Conservation (phyloP, 2,329 filamentous ascomycete species). For the Curvularia verruculosa region DNA sequence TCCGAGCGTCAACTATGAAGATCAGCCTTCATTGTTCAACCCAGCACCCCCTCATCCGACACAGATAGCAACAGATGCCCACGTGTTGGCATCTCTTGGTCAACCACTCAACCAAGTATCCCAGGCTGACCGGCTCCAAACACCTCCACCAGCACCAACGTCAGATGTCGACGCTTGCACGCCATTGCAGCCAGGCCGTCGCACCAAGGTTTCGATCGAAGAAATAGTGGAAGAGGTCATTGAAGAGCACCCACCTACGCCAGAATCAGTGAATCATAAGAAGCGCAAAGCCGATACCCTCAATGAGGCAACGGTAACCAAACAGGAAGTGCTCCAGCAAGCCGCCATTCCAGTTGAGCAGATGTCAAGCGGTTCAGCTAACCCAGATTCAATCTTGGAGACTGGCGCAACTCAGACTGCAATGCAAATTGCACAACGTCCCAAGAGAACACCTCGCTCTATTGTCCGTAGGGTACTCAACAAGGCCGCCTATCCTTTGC, state of each 20-base stretch:
- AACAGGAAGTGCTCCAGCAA: background rate
- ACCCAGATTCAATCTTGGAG: background rate
- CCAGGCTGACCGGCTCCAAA: constrained; percentile 23
- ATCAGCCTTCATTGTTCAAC: constrained; percentile 16
- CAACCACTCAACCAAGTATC: background rate
- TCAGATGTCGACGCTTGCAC: constrained; percentile 15
- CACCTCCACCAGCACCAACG: constrained; percentile 24
- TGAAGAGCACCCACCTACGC: constrained; percentile 41
- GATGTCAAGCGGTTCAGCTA: background rate
- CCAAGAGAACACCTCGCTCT: constrained; percentile 29
- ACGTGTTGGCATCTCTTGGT: background rate
- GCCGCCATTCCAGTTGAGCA: background rate
- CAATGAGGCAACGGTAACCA: constrained; percentile 10
- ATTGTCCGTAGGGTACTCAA: constrained; percentile 20
- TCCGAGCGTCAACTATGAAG: constrained; percentile 17
- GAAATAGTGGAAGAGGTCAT: constrained; percentile 46
- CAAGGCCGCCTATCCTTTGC: constrained; percentile 23
- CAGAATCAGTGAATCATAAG: constrained; percentile 32
- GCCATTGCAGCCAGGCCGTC: constrained; percentile 24
- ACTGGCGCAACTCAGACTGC: constrained; percentile 13
- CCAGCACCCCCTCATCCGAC: constrained; percentile 12
- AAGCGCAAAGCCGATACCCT: constrained; percentile 45
- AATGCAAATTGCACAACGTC: constrained; percentile 23
- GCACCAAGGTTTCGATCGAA: constrained; percentile 40
- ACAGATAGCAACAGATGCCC: constrained; percentile 8